Conservation (phyloP, 257 asterid genomes). For the Nemophila menziesii region DNA sequence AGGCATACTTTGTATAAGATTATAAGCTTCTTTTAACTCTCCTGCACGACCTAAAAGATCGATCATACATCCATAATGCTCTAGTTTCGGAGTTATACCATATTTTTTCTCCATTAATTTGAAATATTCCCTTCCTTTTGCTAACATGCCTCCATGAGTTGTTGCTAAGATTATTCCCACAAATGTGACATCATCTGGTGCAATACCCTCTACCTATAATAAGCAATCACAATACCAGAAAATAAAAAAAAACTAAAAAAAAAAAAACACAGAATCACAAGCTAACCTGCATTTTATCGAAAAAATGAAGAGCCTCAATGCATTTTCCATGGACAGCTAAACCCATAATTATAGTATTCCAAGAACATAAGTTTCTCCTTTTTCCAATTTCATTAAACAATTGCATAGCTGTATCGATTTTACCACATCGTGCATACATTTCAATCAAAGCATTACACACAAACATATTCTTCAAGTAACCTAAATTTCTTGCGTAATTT, state of each 20-base stretch:
- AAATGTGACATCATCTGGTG: slow-evolving; percentile 79
- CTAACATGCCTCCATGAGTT: slow-evolving; percentile 73
- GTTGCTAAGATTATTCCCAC: slow-evolving; percentile 78
- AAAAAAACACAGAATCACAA: background rate
- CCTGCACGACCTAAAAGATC: slow-evolving; percentile 86
- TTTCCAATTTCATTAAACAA: slow-evolving; percentile 52
- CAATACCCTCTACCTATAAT: slow-evolving; percentile 31
- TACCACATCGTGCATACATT: slow-evolving; percentile 67
- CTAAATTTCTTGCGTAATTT: slow-evolving; percentile 50
- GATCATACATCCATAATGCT: slow-evolving; percentile 80
- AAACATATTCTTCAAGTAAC: slow-evolving; percentile 41
- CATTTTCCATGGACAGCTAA: slow-evolving; percentile 76
- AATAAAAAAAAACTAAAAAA: too few species aligned
- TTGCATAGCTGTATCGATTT: slow-evolving; percentile 48
- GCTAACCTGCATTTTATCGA: slow-evolving; percentile 53
- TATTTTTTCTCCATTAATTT: slow-evolving; percentile 31
- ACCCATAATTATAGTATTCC: slow-evolving; percentile 83
- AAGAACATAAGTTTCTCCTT: slow-evolving; percentile 55
- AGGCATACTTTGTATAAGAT: slow-evolving; percentile 52
- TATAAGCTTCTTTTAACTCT: slow-evolving; percentile 45
- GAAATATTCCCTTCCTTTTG: slow-evolving; percentile 41
- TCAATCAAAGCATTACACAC: slow-evolving; percentile 62
- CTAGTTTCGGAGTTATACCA: slow-evolving; percentile 34
- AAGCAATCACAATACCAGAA: background rate
- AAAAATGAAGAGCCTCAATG: slow-evolving; percentile 41